Evolutionary conservation across 345 rosid genomes (phyloP), one percentile per base, ranked within the genome.

Genomic region (Murraya koenigii): DNA sequence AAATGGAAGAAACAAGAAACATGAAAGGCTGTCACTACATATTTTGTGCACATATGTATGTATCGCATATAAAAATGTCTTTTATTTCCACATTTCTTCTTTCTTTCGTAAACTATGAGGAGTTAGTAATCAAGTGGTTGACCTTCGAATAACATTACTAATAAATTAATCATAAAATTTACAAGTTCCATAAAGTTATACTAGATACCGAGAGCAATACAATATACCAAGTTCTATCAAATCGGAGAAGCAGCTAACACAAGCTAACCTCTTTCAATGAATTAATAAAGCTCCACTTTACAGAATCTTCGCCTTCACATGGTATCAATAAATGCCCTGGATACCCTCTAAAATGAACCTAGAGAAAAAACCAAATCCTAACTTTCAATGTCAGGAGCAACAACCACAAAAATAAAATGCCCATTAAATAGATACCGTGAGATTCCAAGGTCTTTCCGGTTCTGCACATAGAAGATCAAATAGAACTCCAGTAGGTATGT

Each of bases 261-360:
- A 35, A 35, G 80, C 93, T 38, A 79, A 93, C 99, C 96, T 95
- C 98, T 87, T 96, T 93, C 64, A 96, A 84, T 74, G 97, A 91
- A 82, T 92, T 93, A 83, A 96, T 91, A 76, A 89, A 96, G 90
- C 86, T 92, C 99, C 99, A 91, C 74, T 96, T 96, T 6, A 89
- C 92, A 74, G 92, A 85, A 80, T 93, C 99, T 87, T 93, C 97
- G 75, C 97, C 97, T 85, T 93, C 97, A 80, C 97, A 92, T 17
- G 99, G 98, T 52, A 86, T 84, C 85, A 93, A 84, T 36, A 92
- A 66, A 80, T 86, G 88, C 81, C 75, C 88, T 0, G 99, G 99
- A 87, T 93, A 96, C 71, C 99, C 97, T 84, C 99, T 87, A 75
- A 93, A 92, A 84, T 96, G 99, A 54, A 96, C 89, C 99, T 96